A percentile compares a stretch with the other conserved stretches of the same genome.
Conservation (phyloP, 2,329 filamentous ascomycete genomes). For the Claviceps lovelessii region DNA sequence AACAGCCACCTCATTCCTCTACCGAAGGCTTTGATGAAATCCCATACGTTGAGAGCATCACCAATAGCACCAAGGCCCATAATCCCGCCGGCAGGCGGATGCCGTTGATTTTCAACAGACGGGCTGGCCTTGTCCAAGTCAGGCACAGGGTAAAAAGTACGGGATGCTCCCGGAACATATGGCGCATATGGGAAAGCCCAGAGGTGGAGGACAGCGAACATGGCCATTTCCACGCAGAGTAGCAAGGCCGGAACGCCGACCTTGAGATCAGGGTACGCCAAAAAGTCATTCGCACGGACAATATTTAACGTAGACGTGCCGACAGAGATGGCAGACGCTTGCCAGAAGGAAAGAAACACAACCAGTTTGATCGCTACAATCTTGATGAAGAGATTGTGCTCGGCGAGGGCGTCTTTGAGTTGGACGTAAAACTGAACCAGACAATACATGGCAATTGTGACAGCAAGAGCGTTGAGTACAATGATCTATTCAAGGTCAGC, state of each 20-base stretch:
- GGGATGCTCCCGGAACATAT: slow-evolving; percentile 39
- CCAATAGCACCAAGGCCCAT: slow-evolving; percentile 49
- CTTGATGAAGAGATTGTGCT: slow-evolving; percentile 63
- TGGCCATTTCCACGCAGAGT: slow-evolving; percentile 72
- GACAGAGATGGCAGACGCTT: slow-evolving; percentile 40
- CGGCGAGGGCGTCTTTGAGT: slow-evolving; percentile 50
- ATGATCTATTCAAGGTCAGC: slow-evolving; percentile 33
- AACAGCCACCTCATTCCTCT: slow-evolving; percentile 70
- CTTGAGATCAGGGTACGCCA: slow-evolving; percentile 63
- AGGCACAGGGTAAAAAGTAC: slow-evolving; percentile 32
- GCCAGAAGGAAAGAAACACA: slow-evolving; percentile 87
- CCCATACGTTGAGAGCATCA: slow-evolving; percentile 68
- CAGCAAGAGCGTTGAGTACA: slow-evolving; percentile 54
- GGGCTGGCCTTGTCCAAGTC: slow-evolving; percentile 26
- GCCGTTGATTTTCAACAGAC: slow-evolving; percentile 28
- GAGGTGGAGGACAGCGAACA: slow-evolving; percentile 64
- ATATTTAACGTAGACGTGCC: slow-evolving; percentile 47
- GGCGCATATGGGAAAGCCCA: slow-evolving; percentile 69
- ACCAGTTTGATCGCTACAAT: slow-evolving; percentile 79
- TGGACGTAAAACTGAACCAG: slow-evolving; percentile 79
- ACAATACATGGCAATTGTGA: slow-evolving; percentile 78
- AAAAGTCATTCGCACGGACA: slow-evolving; percentile 40
- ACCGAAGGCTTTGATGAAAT: slow-evolving; percentile 66
- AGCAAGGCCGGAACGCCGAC: slow-evolving; percentile 67
- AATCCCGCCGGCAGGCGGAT: slow-evolving; percentile 47